Conservation (phyloP, 1,284 basidiomycete genomes). For the Tylopilus sp. region DNA sequence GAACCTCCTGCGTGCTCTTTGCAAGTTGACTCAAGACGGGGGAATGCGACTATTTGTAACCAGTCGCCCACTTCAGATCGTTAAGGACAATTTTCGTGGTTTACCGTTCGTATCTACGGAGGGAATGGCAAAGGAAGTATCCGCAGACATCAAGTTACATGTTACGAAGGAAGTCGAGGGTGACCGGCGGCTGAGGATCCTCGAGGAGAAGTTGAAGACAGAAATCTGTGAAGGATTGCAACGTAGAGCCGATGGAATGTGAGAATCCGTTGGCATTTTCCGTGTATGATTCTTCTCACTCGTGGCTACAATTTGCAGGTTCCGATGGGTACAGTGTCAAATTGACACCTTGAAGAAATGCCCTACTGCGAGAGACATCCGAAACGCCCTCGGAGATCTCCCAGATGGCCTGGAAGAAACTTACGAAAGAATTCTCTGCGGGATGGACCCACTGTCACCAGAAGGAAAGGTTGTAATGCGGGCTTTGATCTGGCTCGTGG, state of each 20-base stretch:
- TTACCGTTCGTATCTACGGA: not conserved
- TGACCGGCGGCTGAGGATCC: not conserved
- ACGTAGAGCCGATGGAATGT: conserved; percentile 4
- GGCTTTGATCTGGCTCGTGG: conserved; percentile 1
- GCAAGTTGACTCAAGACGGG: not conserved
- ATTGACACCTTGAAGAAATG: not conserved
- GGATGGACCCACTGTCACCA: not conserved
- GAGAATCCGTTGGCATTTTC: not conserved
- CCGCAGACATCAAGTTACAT: not conserved
- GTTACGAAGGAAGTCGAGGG: not conserved
- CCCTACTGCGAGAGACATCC: not conserved
- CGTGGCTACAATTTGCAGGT: not conserved
- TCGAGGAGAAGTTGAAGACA: not conserved
- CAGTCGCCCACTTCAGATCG: not conserved
- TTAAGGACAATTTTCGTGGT: not conserved
- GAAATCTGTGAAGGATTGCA: not conserved
- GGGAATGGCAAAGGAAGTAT: not conserved
- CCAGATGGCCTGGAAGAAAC: conserved; percentile 6
- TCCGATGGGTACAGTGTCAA: conserved; percentile 5
- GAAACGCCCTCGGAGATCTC: not conserved
- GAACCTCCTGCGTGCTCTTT: not conserved
- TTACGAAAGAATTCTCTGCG: not conserved
- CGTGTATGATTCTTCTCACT: too few species aligned
- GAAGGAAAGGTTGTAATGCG: not conserved
- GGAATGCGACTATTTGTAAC: not conserved